Evolutionary conservation across 345 rosid genomes (phyloP).

Genomic region (Cardiospermum halicacabum): DNA sequence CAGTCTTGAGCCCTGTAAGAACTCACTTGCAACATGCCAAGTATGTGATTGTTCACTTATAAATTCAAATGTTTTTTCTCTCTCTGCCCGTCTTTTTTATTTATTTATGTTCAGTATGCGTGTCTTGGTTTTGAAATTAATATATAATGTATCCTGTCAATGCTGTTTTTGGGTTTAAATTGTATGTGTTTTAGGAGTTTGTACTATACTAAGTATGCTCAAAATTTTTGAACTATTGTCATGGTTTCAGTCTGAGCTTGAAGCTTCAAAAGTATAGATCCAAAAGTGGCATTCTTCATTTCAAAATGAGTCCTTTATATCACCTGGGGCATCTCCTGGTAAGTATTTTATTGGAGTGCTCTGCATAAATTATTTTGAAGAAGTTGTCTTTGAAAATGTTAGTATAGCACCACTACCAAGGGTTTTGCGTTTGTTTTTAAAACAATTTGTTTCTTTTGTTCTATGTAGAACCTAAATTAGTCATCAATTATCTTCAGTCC

Average conservation of each 20-base stretch:
- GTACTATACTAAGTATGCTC: too few relatives aligned
- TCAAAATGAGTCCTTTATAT: constrained; percentile 62
- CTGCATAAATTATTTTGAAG: constrained; percentile 2
- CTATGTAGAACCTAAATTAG: constrained; percentile 66
- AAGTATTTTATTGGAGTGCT: constrained; percentile 26
- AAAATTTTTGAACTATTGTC: constrained; percentile 7
- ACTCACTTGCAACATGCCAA: constrained; percentile 65
- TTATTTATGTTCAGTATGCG: background rate
- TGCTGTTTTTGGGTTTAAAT: background rate
- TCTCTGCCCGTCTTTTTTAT: too few relatives aligned
- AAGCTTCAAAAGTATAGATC: constrained; percentile 71
- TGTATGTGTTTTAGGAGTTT: background rate
- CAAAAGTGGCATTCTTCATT: constrained; percentile 85
- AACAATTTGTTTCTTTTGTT: constrained; percentile 18
- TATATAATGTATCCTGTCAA: background rate
- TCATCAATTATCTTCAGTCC: constrained; percentile 69
- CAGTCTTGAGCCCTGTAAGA: constrained; percentile 83
- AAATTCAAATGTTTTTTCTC: background rate
- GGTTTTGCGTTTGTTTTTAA: constrained; percentile 2
- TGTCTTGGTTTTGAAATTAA: background rate
- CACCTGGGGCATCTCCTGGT: constrained; percentile 75
- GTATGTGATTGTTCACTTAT: constrained; percentile 36
- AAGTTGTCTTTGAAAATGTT: background rate
- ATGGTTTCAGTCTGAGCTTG: constrained; percentile 57
- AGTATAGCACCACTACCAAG: background rate